Conservation (phyloP, 805 yeast species). For the Lipomyces kockii region DNA sequence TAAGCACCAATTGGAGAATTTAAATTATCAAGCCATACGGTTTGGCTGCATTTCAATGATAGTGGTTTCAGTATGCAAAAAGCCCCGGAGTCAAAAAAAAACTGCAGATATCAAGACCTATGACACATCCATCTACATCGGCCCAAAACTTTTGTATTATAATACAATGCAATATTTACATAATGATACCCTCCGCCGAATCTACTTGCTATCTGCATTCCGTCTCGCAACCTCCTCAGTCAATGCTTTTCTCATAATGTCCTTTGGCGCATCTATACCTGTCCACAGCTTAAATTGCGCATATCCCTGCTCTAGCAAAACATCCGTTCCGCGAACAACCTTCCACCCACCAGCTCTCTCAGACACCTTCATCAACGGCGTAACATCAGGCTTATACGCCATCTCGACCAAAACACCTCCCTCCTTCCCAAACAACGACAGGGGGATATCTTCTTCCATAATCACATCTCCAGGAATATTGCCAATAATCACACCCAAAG, state of each 20-base stretch:
- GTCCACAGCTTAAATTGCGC: constrained; percentile 82
- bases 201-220: background rate
- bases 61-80: too few species aligned
- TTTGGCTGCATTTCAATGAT: too few species aligned
- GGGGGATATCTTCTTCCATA: constrained; percentile 15
- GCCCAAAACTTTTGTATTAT: background rate
- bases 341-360: constrained; percentile 58
- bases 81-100: too few species aligned
- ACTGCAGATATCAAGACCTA: too few species aligned
- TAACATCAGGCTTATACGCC: constrained; percentile 86
- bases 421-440: constrained; percentile 12
- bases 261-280: constrained; percentile 44
- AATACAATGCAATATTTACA: background rate
- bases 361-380: constrained; percentile 86
- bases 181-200: background rate
- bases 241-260: constrained; percentile 27
- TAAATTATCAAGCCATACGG: too few species aligned
- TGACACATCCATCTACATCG: too few species aligned
- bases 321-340: constrained; percentile 88
- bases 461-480: constrained; percentile 34
- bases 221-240: constrained; percentile 27
- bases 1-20: too few species aligned
- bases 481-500: constrained; percentile 26
- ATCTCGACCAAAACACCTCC: constrained; percentile 70
- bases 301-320: constrained; percentile 92